Percentiles rank a stretch among this genome's conserved stretches.
phyloP scores from a whole-genome alignment of 2,329 filamentous ascomycete genomes.

The Chaetomiaceae sp. region DNA sequence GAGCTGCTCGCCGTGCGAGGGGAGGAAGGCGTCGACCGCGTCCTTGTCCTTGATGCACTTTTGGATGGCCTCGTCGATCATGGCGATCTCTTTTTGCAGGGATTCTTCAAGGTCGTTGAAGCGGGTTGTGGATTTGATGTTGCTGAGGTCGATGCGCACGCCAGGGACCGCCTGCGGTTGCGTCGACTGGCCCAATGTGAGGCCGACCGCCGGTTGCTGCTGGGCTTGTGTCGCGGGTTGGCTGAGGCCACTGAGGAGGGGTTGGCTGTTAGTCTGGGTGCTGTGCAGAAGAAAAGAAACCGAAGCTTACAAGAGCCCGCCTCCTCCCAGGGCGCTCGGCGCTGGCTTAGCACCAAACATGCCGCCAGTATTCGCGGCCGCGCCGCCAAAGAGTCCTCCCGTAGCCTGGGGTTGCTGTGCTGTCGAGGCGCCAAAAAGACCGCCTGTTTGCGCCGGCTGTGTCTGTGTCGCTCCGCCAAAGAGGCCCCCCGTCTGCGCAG shows the following conservation, averaged over 20 bases:
- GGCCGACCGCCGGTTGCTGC: conserved; percentile 27
- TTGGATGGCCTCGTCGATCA: conserved; percentile 75
- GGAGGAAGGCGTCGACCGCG: conserved; percentile 66
- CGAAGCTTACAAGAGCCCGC: conserved; percentile 27
- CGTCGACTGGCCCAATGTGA: conserved; percentile 46
- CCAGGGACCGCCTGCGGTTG: conserved; percentile 59
- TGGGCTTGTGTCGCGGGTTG: conserved; percentile 22
- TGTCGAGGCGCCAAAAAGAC: conserved; percentile 20
- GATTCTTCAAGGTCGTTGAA: conserved; percentile 86
- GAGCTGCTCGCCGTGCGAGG: conserved; percentile 44
- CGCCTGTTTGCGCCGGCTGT: conserved; percentile 17
- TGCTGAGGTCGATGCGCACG: conserved; percentile 72
- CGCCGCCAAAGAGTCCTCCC: conserved; percentile 20
- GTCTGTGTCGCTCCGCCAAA: conserved; percentile 21
- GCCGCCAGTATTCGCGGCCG: conserved; percentile 35
- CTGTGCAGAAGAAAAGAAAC: neutral
- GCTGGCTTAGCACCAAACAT: conserved; percentile 31
- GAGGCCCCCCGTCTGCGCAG: conserved; percentile 19
- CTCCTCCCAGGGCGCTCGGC: conserved; percentile 5
- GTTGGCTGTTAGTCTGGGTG: neutral
- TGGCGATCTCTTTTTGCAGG: conserved; percentile 71
- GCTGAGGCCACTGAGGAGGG: conserved; percentile 16
- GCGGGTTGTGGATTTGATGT: conserved; percentile 79
- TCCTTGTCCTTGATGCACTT: conserved; percentile 73
- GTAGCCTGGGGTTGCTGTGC: conserved; percentile 22